Conservation (phyloP, 2,329 filamentous ascomycete genomes). For the Clarireedia paspali region DNA sequence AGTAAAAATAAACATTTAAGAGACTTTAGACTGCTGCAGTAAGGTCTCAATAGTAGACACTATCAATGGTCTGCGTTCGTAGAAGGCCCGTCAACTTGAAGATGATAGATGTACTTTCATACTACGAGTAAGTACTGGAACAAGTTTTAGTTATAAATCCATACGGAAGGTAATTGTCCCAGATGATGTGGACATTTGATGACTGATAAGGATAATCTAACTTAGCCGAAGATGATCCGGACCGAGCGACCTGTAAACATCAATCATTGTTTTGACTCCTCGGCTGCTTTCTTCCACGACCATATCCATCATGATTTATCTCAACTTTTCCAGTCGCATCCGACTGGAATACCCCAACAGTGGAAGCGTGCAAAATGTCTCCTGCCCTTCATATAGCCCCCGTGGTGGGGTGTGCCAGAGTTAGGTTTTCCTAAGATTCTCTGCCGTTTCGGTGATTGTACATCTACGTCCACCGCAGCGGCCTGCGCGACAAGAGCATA, state of each 20-base stretch:
- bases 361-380: slow-evolving; percentile 23
- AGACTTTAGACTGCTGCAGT: too few relatives aligned
- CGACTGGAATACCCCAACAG: slow-evolving; percentile 20
- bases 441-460: slow-evolving; percentile 21
- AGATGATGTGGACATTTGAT: too few relatives aligned
- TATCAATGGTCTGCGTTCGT: too few relatives aligned
- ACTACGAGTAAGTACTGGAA: too few relatives aligned
- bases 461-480: slow-evolving; percentile 20
- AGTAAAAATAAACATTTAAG: too few relatives aligned
- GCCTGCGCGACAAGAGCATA: slow-evolving; percentile 18
- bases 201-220: too few relatives aligned
- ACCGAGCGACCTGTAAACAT: neutral
- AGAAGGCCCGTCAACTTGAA: too few relatives aligned
- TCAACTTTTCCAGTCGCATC: slow-evolving; percentile 19
- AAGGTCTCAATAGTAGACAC: too few relatives aligned
- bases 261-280: neutral
- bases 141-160: too few relatives aligned
- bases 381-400: slow-evolving; percentile 27
- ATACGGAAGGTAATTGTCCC: too few relatives aligned
- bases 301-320: slow-evolving; percentile 24
- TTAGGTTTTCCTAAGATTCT: slow-evolving; percentile 18
- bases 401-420: slow-evolving; percentile 26
- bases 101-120: too few relatives aligned
- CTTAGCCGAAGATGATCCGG: neutral
- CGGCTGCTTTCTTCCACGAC: slow-evolving; percentile 14